These are phyloP conservation scores for Cydonia oblonga DNA, from an alignment of 331 rosid genomes.

Conservation along the genomic window DNA sequence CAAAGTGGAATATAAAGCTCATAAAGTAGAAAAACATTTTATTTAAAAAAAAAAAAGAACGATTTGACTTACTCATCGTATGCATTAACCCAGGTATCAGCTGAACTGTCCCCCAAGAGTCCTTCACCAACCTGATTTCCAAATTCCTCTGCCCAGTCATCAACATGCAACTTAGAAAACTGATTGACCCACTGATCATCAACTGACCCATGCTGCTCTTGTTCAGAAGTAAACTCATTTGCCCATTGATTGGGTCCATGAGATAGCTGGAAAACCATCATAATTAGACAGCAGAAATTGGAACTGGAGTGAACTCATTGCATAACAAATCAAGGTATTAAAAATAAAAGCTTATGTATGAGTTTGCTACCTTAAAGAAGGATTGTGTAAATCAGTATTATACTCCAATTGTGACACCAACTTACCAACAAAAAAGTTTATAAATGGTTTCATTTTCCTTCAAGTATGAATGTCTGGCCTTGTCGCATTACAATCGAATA, in stretches of 20 bases:
- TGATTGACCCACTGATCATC: conserved; percentile 89
- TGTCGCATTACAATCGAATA: neutral
- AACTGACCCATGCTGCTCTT: conserved; percentile 30
- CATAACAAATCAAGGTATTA: neutral
- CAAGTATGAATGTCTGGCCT: neutral
- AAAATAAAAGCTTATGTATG: neutral
- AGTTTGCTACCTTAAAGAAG: neutral
- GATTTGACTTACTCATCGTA: conserved; percentile 74
- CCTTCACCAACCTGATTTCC: conserved; percentile 74
- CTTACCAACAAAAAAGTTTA: neutral
- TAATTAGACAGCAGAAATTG: conserved; percentile 7
- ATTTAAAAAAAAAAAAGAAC: neutral
- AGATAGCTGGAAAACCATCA: conserved; percentile 45
- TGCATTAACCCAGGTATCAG: conserved; percentile 72
- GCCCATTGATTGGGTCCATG: conserved; percentile 66
- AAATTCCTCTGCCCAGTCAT: conserved; percentile 94
- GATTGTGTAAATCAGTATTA: neutral
- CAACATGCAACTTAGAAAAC: conserved; percentile 72
- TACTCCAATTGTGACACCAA: neutral
- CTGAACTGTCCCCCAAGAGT: conserved; percentile 42
- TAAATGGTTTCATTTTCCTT: neutral
- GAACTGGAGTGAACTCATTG: neutral
- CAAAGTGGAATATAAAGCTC: neutral
- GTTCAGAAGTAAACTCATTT: conserved; percentile 56
- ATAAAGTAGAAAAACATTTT: neutral